A percentile compares a stretch with the other conserved stretches of the same genome.
These are phyloP conservation scores for Graphilbum fragrans DNA, from an alignment of 2,329 filamentous ascomycete genomes.

Conservation along the genomic window DNA sequence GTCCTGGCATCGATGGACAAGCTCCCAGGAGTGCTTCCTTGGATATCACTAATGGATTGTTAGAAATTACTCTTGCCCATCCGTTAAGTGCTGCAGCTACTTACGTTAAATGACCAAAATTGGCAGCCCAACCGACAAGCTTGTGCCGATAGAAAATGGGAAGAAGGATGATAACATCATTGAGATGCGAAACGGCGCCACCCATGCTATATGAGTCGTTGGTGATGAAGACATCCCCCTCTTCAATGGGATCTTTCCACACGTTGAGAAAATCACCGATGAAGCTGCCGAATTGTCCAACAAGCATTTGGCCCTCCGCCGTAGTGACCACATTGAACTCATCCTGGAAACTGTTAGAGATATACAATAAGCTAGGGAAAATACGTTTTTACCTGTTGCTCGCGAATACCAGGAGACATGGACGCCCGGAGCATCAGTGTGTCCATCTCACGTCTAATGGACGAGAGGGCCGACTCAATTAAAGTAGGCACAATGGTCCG, in stretches of 20 bases:
- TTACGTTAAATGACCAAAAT: conserved; percentile 34
- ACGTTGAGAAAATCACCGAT: conserved; percentile 28
- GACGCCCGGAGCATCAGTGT: conserved; percentile 35
- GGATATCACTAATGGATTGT: conserved; percentile 11
- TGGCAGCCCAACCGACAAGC: conserved; percentile 34
- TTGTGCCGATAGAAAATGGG: conserved; percentile 31
- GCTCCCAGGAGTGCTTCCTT: conserved; percentile 33
- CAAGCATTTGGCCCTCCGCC: conserved; percentile 33
- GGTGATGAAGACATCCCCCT: conserved; percentile 37
- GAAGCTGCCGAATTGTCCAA: conserved; percentile 27
- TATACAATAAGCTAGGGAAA: no score
- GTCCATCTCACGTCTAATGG: conserved; percentile 36
- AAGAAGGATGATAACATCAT: conserved; percentile 35
- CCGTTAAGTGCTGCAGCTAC: no score
- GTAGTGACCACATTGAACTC: conserved; percentile 42
- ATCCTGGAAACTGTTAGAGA: no score
- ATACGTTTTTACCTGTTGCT: no score
- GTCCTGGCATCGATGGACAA: conserved; percentile 35
- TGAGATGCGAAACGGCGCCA: conserved; percentile 35
- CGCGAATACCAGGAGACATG: conserved; percentile 36
- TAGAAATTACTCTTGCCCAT: no score
- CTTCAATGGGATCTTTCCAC: conserved; percentile 32
- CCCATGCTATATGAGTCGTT: conserved; percentile 36
- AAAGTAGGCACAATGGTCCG: conserved; percentile 30
- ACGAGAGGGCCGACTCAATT: conserved; percentile 29